These are phyloP conservation scores for Paramecium pentaurelia DNA, from an alignment of 73 alveolate species.

Conservation along the genomic window DNA sequence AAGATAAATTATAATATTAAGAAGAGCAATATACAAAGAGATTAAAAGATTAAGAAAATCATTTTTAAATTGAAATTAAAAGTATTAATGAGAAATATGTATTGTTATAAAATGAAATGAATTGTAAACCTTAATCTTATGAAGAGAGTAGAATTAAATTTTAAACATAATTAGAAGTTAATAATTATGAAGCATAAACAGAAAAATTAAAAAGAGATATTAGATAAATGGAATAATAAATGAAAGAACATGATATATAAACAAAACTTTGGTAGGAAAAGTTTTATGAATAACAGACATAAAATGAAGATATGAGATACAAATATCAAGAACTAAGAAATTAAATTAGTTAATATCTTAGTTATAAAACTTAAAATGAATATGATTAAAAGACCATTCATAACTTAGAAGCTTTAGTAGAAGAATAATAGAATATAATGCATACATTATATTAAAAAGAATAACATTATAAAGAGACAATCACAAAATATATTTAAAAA, in stretches of 20 bases:
- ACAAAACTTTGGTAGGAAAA: neutral
- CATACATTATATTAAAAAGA: neutral
- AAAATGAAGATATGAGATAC: neutral
- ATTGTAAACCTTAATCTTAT: neutral
- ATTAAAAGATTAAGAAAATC: neutral
- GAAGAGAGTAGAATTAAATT: conserved; percentile 1
- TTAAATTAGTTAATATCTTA: neutral
- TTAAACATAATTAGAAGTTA: neutral
- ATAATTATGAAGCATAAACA: neutral
- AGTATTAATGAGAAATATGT: neutral
- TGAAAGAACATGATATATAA: neutral
- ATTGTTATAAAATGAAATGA: neutral
- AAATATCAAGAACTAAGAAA: neutral
- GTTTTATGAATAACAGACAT: neutral
- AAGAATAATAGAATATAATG: neutral
- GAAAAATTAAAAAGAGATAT: neutral
- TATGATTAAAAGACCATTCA: neutral
- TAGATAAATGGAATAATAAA: neutral
- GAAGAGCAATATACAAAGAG: neutral
- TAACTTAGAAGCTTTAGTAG: neutral
- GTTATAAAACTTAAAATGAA: neutral
- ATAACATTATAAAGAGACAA: neutral
- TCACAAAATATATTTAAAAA: neutral
- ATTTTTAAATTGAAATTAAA: neutral
- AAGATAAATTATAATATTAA: neutral